Evolutionary conservation across 177 flowering plant genomes (phyloP).

Genomic region (Vitis hybrid): DNA sequence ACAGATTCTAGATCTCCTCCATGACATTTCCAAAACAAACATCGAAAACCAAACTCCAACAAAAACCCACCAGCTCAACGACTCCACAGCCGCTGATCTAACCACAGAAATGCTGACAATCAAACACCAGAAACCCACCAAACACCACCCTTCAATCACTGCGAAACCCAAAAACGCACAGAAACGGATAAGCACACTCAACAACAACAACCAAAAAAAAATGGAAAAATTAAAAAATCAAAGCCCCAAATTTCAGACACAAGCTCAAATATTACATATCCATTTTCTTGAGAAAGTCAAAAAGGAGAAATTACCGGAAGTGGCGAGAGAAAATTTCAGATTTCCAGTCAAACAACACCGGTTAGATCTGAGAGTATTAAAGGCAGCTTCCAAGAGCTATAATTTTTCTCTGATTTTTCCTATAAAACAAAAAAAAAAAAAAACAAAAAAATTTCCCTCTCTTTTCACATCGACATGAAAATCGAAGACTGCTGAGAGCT

Average conservation of each 20-base stretch:
- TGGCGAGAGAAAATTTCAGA: not conserved
- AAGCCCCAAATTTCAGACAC: not conserved
- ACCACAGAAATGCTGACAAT: no score
- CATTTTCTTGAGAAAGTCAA: not conserved
- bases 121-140: not conserved
- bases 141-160: conserved; percentile 4
- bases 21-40: conserved; percentile 16
- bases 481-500: not conserved
- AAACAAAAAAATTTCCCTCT: no score
- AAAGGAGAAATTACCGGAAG: not conserved
- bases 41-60: not conserved
- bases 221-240: not conserved
- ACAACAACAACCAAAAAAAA: no score
- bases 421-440: no score
- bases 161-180: not conserved
- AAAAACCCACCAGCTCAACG: not conserved
- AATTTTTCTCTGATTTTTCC: not conserved
- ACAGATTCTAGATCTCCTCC: conserved; percentile 26
- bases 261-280: not conserved
- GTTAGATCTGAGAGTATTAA: not conserved
- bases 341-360: no score
- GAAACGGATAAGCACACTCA: not conserved
- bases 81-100: no score
- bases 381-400: not conserved
- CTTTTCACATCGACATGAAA: conserved; percentile 10